phyloP scores from a whole-genome alignment of 345 rosid species.

The Eucalyptus pauciflora region DNA sequence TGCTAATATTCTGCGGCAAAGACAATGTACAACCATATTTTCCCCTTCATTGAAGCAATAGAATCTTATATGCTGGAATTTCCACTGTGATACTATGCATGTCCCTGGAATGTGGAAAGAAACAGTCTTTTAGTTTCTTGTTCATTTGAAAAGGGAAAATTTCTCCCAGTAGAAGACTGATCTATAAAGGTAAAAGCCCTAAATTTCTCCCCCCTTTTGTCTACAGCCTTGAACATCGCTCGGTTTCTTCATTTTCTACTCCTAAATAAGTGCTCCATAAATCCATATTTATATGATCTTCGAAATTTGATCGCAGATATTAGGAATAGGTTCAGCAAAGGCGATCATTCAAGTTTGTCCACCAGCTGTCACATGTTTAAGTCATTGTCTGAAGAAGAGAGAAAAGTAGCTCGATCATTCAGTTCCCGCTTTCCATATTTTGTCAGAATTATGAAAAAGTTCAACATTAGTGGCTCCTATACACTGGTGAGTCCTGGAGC shows the following conservation, averaged over 20 bases:
- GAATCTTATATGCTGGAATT: background rate
- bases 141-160: background rate
- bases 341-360: slow-evolving; percentile 6
- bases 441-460: slow-evolving; percentile 52
- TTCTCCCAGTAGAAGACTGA: background rate
- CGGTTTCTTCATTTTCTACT: background rate
- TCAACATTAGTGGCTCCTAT: slow-evolving; percentile 52
- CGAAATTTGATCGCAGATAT: slow-evolving; percentile 2
- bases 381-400: slow-evolving; percentile 35
- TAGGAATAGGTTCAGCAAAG: background rate
- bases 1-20: background rate
- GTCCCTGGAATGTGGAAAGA: background rate
- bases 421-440: slow-evolving; percentile 41
- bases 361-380: slow-evolving; percentile 4
- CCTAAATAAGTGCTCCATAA: background rate
- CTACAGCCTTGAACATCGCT: background rate
- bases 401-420: slow-evolving; percentile 41
- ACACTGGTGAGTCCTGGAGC: slow-evolving; percentile 32
- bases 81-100: background rate
- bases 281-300: background rate
- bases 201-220: background rate
- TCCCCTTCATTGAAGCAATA: background rate
- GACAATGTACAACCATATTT: background rate
- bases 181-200: background rate
- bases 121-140: background rate